phyloP scores from a whole-genome alignment of 1,139 yeast genomes.

The Hanseniaspora uvarum region DNA sequence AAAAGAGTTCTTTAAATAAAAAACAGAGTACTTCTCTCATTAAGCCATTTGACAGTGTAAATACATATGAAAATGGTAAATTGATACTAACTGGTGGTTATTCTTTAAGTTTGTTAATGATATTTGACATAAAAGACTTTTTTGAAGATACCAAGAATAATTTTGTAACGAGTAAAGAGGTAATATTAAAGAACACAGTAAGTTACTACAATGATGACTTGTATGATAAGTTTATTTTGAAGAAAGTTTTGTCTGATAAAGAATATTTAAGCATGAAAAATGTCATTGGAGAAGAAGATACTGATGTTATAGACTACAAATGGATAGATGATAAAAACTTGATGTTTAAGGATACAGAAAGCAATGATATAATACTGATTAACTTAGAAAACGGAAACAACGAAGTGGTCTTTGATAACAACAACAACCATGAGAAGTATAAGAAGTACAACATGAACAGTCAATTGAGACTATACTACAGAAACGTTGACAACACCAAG shows the following conservation, averaged over 20 bases:
- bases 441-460: conserved; percentile 13
- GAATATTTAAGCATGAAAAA: conserved; percentile 1
- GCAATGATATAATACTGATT: neutral
- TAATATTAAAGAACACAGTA: neutral
- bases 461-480: conserved; percentile 7
- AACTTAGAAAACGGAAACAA: neutral
- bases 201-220: conserved; percentile 10
- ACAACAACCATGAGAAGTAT: neutral
- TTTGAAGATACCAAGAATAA: neutral
- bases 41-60: neutral
- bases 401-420: neutral
- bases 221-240: conserved; percentile 14
- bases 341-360: neutral
- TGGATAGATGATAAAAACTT: neutral
- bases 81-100: conserved; percentile 14
- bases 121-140: conserved; percentile 4
- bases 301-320: neutral
- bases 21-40: neutral
- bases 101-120: conserved; percentile 2
- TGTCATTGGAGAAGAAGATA: neutral
- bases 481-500: neutral
- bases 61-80: neutral
- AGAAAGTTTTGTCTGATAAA: neutral
- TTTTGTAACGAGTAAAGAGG: neutral
- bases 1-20: neutral